phyloP scores from a whole-genome alignment of 2,329 filamentous ascomycete genomes.

The Neophaeococcomyces mojaviensis region DNA sequence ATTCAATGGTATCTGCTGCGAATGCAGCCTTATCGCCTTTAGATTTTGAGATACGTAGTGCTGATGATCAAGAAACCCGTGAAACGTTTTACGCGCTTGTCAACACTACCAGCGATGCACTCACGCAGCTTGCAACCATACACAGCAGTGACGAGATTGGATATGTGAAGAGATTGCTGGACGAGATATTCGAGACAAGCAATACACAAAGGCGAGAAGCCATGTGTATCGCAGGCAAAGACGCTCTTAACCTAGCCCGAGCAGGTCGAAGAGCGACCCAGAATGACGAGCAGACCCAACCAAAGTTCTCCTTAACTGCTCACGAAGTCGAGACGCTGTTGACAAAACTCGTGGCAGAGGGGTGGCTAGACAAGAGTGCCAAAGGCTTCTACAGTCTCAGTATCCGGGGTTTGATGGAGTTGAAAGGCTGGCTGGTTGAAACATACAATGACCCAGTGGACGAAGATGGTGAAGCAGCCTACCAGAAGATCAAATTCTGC shows the following conservation, averaged over 20 bases:
- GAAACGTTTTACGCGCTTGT: constrained; percentile 73
- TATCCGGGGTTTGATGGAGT: constrained; percentile 73
- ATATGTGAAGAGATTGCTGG: constrained; percentile 79
- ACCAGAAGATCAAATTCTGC: constrained; percentile 76
- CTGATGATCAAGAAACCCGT: constrained; percentile 59
- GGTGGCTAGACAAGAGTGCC: constrained; percentile 73
- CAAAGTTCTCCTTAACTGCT: constrained; percentile 57
- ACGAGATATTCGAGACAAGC: constrained; percentile 84
- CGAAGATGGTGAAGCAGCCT: constrained; percentile 34
- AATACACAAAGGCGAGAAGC: constrained; percentile 75
- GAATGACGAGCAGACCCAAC: constrained; percentile 28
- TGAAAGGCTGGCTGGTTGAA: constrained; percentile 74
- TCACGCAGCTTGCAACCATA: constrained; percentile 80
- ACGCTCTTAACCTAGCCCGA: constrained; percentile 64
- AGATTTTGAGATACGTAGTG: constrained; percentile 79
- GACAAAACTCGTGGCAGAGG: constrained; percentile 62
- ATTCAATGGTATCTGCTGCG: constrained; percentile 60
- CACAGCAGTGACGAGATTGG: constrained; percentile 77
- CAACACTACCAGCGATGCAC: constrained; percentile 75
- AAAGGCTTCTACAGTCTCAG: constrained; percentile 68
- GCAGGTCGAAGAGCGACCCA: constrained; percentile 29
- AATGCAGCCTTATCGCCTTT: constrained; percentile 68
- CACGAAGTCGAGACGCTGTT: constrained; percentile 70
- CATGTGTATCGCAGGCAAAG: constrained; percentile 71
- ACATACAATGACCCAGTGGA: constrained; percentile 71